Percentiles rank a stretch among this genome's conserved stretches.
phyloP scores from a whole-genome alignment of 345 rosid species.

The Gossypium sturtianum region DNA sequence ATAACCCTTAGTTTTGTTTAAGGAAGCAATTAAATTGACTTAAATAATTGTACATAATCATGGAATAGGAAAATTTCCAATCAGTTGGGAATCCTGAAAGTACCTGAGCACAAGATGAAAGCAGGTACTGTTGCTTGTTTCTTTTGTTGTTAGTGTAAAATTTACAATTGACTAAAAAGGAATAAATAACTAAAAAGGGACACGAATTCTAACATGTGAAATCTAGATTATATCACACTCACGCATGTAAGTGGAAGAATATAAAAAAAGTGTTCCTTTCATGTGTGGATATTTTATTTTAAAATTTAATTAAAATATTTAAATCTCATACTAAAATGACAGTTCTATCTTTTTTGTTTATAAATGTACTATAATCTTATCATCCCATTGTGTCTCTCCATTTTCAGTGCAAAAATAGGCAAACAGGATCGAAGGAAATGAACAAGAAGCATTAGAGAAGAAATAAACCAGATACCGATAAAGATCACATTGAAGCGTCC shows the following conservation, averaged over 20 bases:
- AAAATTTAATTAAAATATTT: too few species aligned
- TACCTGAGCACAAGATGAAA: background rate
- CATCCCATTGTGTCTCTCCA: background rate
- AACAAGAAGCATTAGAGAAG: background rate
- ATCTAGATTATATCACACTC: too few species aligned
- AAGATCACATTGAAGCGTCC: conserved; percentile 87
- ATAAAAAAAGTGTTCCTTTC: too few species aligned
- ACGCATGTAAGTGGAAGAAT: too few species aligned
- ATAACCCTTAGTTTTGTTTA: background rate
- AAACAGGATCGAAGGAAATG: background rate
- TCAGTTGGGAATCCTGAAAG: background rate
- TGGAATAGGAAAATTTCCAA: background rate
- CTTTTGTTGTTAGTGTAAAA: background rate
- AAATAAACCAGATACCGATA: conserved; percentile 43
- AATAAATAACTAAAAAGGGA: background rate
- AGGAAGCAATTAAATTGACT: background rate
- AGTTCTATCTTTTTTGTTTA: too few species aligned
- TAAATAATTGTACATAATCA: background rate
- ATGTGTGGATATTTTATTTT: too few species aligned
- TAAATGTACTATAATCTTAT: background rate
- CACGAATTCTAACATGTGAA: background rate
- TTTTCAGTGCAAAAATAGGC: background rate
- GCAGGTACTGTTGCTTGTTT: background rate
- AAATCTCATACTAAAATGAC: too few species aligned
- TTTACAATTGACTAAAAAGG: background rate